phyloP scores from a whole-genome alignment of 805 yeast species.

The Kuraishia molischiana region DNA sequence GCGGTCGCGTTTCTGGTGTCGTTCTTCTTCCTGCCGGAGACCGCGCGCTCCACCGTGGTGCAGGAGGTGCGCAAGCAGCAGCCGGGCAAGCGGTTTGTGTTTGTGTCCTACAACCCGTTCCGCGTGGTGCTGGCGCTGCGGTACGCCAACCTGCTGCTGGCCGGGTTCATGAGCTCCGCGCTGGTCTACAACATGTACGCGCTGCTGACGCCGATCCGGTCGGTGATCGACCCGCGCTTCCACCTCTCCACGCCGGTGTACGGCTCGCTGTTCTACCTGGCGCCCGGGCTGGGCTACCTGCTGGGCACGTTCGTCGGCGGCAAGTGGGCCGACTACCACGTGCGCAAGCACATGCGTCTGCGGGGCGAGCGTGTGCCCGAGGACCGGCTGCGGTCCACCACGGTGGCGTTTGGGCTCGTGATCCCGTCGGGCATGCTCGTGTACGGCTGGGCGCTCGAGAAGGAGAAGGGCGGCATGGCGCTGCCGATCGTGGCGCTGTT shows the following conservation, averaged over 20 bases:
- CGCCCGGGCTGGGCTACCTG: slow-evolving; percentile 49
- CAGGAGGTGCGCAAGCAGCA: neutral
- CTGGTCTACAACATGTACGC: slow-evolving; percentile 40
- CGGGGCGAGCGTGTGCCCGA: slow-evolving; percentile 39
- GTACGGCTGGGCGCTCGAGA: slow-evolving; percentile 45
- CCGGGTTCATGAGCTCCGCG: slow-evolving; percentile 30
- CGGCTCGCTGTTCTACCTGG: slow-evolving; percentile 43
- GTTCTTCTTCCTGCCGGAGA: slow-evolving; percentile 35
- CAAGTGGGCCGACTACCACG: slow-evolving; percentile 37
- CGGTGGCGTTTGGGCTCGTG: slow-evolving; percentile 29
- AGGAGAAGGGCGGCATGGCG: slow-evolving; percentile 25
- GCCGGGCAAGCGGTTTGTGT: slow-evolving; percentile 21
- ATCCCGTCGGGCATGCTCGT: slow-evolving; percentile 35
- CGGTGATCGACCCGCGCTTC: slow-evolving; percentile 47
- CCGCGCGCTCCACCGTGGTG: slow-evolving; percentile 13
- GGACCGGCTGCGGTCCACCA: slow-evolving; percentile 34
- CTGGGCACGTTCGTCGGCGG: slow-evolving; percentile 45
- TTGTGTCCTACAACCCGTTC: slow-evolving; percentile 35
- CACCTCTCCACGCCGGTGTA: slow-evolving; percentile 34
- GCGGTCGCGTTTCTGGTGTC: slow-evolving; percentile 21
- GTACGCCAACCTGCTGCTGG: slow-evolving; percentile 32
- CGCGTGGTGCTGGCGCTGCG: slow-evolving; percentile 30
- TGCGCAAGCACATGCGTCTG: slow-evolving; percentile 29
- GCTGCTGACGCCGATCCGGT: slow-evolving; percentile 43
- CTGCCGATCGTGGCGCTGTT: slow-evolving; percentile 42